A percentile compares a stretch with the other conserved stretches of the same genome.
Evolutionary conservation across 2,329 filamentous ascomycete genomes (phyloP).

Genomic region (Alternaria arborescens): DNA sequence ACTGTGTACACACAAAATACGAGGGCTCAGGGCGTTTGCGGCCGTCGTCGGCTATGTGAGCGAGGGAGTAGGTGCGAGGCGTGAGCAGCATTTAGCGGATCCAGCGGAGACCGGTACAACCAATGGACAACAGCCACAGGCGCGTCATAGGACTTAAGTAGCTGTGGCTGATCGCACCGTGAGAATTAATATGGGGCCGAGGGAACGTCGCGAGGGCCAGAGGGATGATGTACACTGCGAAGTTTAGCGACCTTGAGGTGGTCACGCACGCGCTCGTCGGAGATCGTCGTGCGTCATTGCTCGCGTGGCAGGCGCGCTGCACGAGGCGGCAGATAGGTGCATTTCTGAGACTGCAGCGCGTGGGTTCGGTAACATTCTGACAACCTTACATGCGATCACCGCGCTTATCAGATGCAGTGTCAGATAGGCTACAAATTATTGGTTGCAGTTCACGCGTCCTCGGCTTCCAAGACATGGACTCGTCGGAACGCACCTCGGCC

Average conservation of each 20-base stretch:
- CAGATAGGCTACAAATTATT: background rate
- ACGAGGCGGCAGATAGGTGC: constrained; percentile 6
- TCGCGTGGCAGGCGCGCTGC: constrained; percentile 21
- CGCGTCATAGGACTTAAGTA: constrained; percentile 26
- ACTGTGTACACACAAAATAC: constrained; percentile 45
- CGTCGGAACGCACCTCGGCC: constrained; percentile 2
- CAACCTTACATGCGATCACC: background rate
- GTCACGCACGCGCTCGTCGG: constrained; percentile 20
- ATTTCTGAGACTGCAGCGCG: background rate
- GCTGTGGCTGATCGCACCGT: constrained; percentile 16
- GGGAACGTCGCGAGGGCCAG: constrained; percentile 7
- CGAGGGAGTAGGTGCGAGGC: constrained; percentile 51
- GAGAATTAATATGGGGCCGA: constrained; percentile 4
- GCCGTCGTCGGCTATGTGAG: constrained; percentile 48
- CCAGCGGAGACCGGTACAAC: constrained; percentile 30
- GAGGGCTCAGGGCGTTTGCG: constrained; percentile 39
- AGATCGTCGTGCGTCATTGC: constrained; percentile 19
- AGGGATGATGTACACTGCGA: constrained; percentile 3
- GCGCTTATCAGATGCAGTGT: background rate
- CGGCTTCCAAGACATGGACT: constrained; percentile 3
- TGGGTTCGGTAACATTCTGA: constrained; percentile 1
- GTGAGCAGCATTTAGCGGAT: constrained; percentile 53
- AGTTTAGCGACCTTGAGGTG: constrained; percentile 5
- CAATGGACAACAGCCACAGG: constrained; percentile 24
- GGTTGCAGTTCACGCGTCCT: background rate